phyloP scores from a whole-genome alignment of 2,329 filamentous ascomycete species.

The Exophiala mesophila region DNA sequence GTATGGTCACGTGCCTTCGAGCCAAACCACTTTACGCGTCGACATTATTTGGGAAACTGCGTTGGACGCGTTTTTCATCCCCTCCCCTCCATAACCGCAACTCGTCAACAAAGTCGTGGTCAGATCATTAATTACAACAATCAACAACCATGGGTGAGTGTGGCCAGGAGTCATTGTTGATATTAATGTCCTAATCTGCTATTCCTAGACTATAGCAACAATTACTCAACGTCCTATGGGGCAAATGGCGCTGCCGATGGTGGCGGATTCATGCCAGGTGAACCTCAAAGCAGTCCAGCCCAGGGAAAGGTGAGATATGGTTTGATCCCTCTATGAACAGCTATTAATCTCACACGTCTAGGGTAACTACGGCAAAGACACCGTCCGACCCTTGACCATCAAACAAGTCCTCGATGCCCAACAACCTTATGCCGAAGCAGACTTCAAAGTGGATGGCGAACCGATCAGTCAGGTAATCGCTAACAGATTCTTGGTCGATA shows the following conservation, averaged over 20 bases:
- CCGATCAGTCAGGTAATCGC: slow-evolving; percentile 60
- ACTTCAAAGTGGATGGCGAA: slow-evolving; percentile 77
- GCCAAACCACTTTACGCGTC: slow-evolving; percentile 2
- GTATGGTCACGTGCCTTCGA: background rate
- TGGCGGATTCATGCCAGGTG: slow-evolving; percentile 56
- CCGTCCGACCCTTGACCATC: slow-evolving; percentile 87
- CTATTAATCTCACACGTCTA: slow-evolving; percentile 11
- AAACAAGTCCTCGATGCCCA: slow-evolving; percentile 86
- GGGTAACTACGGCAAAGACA: slow-evolving; percentile 65
- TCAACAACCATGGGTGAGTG: slow-evolving; percentile 1
- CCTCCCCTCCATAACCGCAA: background rate
- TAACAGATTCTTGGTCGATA: too few relatives aligned
- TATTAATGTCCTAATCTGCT: too few relatives aligned
- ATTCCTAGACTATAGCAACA: slow-evolving; percentile 42
- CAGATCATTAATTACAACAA: background rate
- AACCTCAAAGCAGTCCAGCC: slow-evolving; percentile 44
- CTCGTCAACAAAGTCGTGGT: background rate
- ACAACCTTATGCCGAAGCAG: slow-evolving; percentile 66
- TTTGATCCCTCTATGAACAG: slow-evolving; percentile 1
- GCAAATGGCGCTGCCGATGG: slow-evolving; percentile 51
- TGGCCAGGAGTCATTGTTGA: too few relatives aligned
- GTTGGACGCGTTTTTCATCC: background rate
- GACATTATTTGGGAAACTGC: too few relatives aligned
- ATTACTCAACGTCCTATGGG: slow-evolving; percentile 53
- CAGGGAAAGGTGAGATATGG: slow-evolving; percentile 30